Evolutionary conservation across 2,329 filamentous ascomycete species (phyloP), one percentile per base, ranked within the genome.

Genomic region (Cercospora janseana): DNA sequence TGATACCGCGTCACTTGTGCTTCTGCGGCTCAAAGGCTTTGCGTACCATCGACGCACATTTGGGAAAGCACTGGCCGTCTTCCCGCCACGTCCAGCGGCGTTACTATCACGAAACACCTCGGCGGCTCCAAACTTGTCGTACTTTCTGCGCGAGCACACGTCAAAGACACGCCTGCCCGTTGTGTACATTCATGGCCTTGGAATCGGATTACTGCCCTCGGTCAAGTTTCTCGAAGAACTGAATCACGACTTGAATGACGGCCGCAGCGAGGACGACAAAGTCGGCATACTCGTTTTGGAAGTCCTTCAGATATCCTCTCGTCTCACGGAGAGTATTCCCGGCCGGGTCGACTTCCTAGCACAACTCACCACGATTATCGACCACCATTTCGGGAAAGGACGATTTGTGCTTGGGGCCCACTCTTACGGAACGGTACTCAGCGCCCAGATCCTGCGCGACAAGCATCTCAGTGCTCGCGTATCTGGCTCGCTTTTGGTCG

Each of bases 131-230:
- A 66, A 70, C 7, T 56, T 86, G 4, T 76, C 77, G 54, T 88
- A 88, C 70, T 88, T 83, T 81, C 73, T 83, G 59, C 77, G 79
- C 2, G 80, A 80, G 4, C 84, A 87, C 61, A 80, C 75, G 0
- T 82, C 80, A 1, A 75, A 74, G 44, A 78, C 72, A 1, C 72
- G 73, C 32, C 68, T 79, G 0, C 85, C 85, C 0, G 67, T 88
- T 6, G 67, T 88, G 3, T 87, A 87, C 67, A 74, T 87, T 40
- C 85, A 88, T 58, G 85, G 85, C 12, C 86, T 87, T 41, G 83
- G 85, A 75, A 58, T 88, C 50, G 85, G 85, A 0, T 74, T 88
- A 2, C 79, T 79, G 62, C 78, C 82, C 0, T 86, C 87, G 58
- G 70, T 76, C 9, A 65, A 69, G 12, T 85, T 85, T 60, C 69